Evolutionary conservation across 179 eudicot genomes (phyloP).

Genomic region (Spinacia oleracea): DNA sequence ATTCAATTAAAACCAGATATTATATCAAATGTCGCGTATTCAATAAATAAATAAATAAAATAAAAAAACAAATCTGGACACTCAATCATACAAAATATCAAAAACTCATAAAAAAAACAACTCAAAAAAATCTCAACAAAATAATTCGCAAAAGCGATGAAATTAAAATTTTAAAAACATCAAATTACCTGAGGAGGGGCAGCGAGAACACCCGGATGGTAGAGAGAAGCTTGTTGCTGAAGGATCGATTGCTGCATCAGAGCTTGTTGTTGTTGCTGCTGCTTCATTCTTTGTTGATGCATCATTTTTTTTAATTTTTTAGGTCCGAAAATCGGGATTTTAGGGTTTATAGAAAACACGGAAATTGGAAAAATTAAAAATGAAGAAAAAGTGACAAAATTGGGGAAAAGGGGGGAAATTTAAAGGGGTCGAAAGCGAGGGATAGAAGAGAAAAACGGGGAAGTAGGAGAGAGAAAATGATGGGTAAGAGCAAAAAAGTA

Average conservation of each 20-base stretch:
- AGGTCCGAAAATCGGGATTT: too few relatives aligned
- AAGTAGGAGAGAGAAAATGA: slow-evolving; percentile 11
- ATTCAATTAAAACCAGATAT: too few relatives aligned
- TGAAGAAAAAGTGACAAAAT: background rate
- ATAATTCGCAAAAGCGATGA: background rate
- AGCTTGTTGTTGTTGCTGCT: slow-evolving; percentile 47
- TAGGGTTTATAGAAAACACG: slow-evolving; percentile 23
- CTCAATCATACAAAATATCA: background rate
- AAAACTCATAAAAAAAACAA: background rate
- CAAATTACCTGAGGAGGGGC: slow-evolving; percentile 75
- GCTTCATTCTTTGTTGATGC: slow-evolving; percentile 62
- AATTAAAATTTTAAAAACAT: background rate
- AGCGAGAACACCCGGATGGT: slow-evolving; percentile 81
- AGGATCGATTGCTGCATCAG: slow-evolving; percentile 77
- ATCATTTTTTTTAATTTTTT: too few relatives aligned
- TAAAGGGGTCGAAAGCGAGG: slow-evolving; percentile 7
- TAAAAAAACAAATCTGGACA: background rate
- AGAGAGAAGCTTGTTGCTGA: slow-evolving; percentile 80
- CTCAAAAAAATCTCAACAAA: background rate
- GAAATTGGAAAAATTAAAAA: background rate
- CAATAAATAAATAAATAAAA: too few relatives aligned
- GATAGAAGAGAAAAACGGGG: slow-evolving; percentile 12
- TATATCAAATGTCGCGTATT: too few relatives aligned
- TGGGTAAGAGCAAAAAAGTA: background rate
- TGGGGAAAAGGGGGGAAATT: background rate